A percentile compares a stretch with the other conserved stretches of the same genome.
Evolutionary conservation across 2,329 filamentous ascomycete genomes (phyloP).

Genomic region (Colletotrichum kahawae): DNA sequence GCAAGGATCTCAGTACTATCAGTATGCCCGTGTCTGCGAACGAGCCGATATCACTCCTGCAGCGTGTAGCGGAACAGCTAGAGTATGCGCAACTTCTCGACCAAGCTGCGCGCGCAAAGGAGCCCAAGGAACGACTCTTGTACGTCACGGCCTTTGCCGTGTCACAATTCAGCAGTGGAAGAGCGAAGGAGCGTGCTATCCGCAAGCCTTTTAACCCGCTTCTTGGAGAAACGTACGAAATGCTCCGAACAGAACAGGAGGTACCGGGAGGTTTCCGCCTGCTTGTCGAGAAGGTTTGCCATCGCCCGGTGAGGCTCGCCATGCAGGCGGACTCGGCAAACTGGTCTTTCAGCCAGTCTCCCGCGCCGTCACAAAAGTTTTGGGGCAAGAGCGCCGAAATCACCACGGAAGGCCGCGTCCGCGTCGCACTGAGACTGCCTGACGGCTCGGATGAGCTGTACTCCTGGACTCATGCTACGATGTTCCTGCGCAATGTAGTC

Average conservation of each 20-base stretch:
- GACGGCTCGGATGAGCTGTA: slow-evolving; percentile 80
- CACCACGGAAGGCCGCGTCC: slow-evolving; percentile 86
- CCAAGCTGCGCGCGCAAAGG: slow-evolving; percentile 67
- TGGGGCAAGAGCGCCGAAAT: slow-evolving; percentile 98
- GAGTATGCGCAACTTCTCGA: slow-evolving; percentile 91
- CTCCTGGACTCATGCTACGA: slow-evolving; percentile 86
- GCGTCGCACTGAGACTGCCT: slow-evolving; percentile 71
- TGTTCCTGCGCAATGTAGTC: slow-evolving; percentile 93
- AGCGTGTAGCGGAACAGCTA: slow-evolving; percentile 86
- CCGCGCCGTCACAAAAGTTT: slow-evolving; percentile 92
- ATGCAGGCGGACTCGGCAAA: slow-evolving; percentile 86
- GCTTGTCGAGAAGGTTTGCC: slow-evolving; percentile 93
- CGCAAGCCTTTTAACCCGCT: slow-evolving; percentile 98
- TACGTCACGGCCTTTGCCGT: slow-evolving; percentile 91
- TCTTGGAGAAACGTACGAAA: slow-evolving; percentile 93
- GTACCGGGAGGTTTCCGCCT: slow-evolving; percentile 79
- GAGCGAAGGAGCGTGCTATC: slow-evolving; percentile 88
- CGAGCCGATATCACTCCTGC: slow-evolving; percentile 86
- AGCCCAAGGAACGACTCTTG: slow-evolving; percentile 73
- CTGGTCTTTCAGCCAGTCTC: slow-evolving; percentile 89
- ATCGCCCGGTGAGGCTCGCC: slow-evolving; percentile 89
- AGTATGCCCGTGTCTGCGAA: slow-evolving; percentile 98
- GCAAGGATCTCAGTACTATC: slow-evolving; percentile 95
- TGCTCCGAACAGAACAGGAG: slow-evolving; percentile 83
- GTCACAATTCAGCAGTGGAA: slow-evolving; percentile 80